These are phyloP conservation scores for Glarea lozoyensis DNA, from an alignment of 495 filamentous ascomycete species.

Conservation along the genomic window DNA sequence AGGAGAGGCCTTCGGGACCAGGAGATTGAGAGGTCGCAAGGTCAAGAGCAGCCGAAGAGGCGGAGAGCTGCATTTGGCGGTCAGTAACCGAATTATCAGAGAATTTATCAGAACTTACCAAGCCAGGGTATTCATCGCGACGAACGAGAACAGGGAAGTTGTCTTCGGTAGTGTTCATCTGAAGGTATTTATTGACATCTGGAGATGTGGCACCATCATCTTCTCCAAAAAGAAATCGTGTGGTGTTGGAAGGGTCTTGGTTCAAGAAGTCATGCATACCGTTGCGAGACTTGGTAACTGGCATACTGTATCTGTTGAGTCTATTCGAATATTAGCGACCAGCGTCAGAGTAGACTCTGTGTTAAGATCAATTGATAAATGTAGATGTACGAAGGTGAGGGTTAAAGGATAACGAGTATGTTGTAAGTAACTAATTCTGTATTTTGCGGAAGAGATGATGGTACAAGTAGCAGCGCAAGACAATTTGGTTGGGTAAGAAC, in stretches of 20 bases:
- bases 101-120: constrained; percentile 13
- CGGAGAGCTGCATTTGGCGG: constrained; percentile 52
- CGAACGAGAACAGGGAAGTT: constrained; percentile 53
- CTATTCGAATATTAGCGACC: constrained; percentile 33
- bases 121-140: constrained; percentile 13
- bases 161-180: constrained; percentile 68
- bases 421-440: too few species aligned
- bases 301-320: constrained; percentile 84
- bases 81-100: constrained; percentile 16
- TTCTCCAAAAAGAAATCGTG: constrained; percentile 75
- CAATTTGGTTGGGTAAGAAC: too few species aligned
- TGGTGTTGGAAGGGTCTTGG: constrained; percentile 66
- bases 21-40: constrained; percentile 64
- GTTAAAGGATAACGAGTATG: background rate
- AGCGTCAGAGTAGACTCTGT: constrained; percentile 10
- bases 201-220: constrained; percentile 58
- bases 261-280: constrained; percentile 44
- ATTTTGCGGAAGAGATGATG: too few species aligned
- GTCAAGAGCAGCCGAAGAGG: constrained; percentile 74
- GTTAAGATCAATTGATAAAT: background rate
- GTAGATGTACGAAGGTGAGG: background rate
- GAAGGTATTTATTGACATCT: constrained; percentile 57
- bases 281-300: constrained; percentile 57
- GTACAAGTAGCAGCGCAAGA: too few species aligned
- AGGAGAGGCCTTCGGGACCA: constrained; percentile 41